Base-by-base conservation (phyloP, 257 asterid species). In the Jasminum sambac region DNA sequence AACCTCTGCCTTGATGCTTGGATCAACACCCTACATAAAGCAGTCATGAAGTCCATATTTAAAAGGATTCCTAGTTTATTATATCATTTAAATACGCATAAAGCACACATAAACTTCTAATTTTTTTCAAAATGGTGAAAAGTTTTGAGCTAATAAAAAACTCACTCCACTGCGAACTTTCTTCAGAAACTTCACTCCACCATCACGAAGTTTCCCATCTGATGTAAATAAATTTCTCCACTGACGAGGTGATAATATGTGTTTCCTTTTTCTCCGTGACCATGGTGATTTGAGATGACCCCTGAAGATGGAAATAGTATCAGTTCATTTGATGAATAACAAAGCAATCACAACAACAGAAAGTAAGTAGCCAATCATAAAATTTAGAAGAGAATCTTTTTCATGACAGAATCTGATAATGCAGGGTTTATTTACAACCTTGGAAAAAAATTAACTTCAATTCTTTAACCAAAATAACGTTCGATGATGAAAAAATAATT, bases 151-250 rank as follows among this genome's bases (percentile, higher is more conserved):
- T 24, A 50, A 23, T 68, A 48, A 44, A 74, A 71, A 67, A 80
- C 98, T 85, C 76, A 93, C 98, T 63, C 98, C 98, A 78, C 97
- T 90, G 68, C 97, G 95, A 70, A 93, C 90, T 90, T 87, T 93
- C 87, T 93, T 93, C 73, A 93, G 83, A 68, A 93, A 89, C 70
- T 90, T 90, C 61, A 79, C 80, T 72, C 98, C 98, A 64, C 79
- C 84, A 78, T 86, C 92, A 19, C 90, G 91, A 57, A 90, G 86
- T 69, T 83, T 90, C 73, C 98, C 98, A 67, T 90, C 98, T 21
- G 86, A 83, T 70, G 94, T 79, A 80, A 93, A 93, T 82, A 89
- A 79, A 73, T 78, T 79, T 78, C 70, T 78, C 98, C 98, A 90
- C 60, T 86, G 95, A 70, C 80, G 88, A 74, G 95, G 90, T 59